These are phyloP conservation scores for Thelonectria olida DNA, from an alignment of 2,329 filamentous ascomycete genomes.

Conservation along the genomic window DNA sequence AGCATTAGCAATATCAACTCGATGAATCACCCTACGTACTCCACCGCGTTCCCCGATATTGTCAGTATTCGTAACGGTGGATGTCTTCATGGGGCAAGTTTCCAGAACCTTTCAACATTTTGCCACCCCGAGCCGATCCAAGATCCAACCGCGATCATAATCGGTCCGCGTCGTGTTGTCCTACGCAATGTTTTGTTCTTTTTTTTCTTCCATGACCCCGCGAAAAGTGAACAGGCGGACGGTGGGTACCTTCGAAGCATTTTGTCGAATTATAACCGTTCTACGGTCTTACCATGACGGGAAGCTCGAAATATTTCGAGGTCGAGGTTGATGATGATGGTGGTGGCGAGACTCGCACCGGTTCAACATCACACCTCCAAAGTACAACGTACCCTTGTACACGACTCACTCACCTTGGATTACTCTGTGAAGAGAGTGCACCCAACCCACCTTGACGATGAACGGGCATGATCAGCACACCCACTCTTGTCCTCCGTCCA, in stretches of 20 bases:
- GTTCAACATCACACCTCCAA: not conserved
- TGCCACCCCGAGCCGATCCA: conserved; percentile 16
- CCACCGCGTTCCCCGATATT: too few relatives aligned
- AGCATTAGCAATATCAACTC: not conserved
- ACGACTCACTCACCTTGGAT: not conserved
- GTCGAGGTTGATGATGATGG: not conserved
- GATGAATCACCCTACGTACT: not conserved
- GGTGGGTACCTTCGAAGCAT: not conserved
- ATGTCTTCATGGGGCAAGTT: not conserved
- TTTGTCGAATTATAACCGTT: conserved; percentile 1
- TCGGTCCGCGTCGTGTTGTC: conserved; percentile 7
- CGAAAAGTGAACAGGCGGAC: not conserved
- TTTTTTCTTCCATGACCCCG: conserved; percentile 4
- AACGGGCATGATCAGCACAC: not conserved
- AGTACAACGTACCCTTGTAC: not conserved
- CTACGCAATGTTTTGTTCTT: not conserved
- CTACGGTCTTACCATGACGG: not conserved
- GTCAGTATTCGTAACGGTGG: not conserved
- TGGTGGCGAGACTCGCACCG: not conserved
- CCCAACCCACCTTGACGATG: not conserved
- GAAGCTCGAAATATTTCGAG: not conserved
- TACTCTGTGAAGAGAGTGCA: not conserved
- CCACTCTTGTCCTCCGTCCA: too few relatives aligned
- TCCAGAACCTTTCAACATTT: conserved; percentile 12
- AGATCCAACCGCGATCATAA: conserved; percentile 12